Conservation (phyloP, 805 yeast species). For the Wickerhamiella australiensis region DNA sequence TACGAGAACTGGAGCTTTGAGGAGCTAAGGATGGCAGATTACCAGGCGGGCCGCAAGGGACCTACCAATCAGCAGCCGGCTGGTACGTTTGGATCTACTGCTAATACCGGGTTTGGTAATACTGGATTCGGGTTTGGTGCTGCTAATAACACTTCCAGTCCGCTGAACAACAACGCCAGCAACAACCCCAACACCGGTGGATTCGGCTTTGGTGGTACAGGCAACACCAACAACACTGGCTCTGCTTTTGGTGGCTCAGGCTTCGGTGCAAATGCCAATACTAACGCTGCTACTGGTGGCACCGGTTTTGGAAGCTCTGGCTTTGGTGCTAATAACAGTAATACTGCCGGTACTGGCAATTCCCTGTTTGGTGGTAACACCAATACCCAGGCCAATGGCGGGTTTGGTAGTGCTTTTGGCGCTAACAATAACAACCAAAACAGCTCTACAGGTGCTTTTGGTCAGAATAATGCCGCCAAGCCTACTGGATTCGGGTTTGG, state of each 20-base stretch:
- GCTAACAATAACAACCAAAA: slow-evolving; percentile 16
- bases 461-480: background rate
- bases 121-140: slow-evolving; percentile 7
- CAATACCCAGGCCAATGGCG: slow-evolving; percentile 3
- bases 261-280: slow-evolving; percentile 10
- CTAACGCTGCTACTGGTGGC: slow-evolving; percentile 15
- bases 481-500: slow-evolving; percentile 26
- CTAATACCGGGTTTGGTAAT: slow-evolving; percentile 2
- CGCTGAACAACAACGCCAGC: slow-evolving; percentile 4
- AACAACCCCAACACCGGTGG: slow-evolving; percentile 15
- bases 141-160: background rate
- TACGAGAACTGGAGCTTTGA: slow-evolving; percentile 71
- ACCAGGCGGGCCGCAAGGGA: slow-evolving; percentile 49
- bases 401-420: slow-evolving; percentile 11
- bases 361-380: background rate
- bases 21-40: slow-evolving; percentile 83
- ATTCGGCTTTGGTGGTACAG: slow-evolving; percentile 21
- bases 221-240: slow-evolving; percentile 15
- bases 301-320: slow-evolving; percentile 12
- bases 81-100: slow-evolving; percentile 3
- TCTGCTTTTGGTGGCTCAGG: slow-evolving; percentile 13
- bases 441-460: slow-evolving; percentile 16
- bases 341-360: slow-evolving; percentile 13
- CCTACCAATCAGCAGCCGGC: slow-evolving; percentile 9
- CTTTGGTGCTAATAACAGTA: slow-evolving; percentile 19